A percentile compares a stretch with the other conserved stretches of the same genome.
Conservation (phyloP, 768 basidiomycete genomes). For the Tylopilus cervinicoccineus region DNA sequence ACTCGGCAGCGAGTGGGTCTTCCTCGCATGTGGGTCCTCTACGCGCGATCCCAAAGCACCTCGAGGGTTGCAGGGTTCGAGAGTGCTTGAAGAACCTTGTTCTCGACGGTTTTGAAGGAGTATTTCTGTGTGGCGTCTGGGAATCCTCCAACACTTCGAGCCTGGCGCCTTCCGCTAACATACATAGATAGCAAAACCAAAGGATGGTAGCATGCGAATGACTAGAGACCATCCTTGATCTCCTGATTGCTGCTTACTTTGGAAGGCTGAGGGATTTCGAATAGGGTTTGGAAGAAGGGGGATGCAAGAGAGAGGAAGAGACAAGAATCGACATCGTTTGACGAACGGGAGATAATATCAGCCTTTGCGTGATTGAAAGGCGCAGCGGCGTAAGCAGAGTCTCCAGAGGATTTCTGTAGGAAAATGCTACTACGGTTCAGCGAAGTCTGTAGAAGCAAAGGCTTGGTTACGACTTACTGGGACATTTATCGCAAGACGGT, state of each 20-base stretch:
- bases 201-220: slow-evolving; percentile 18
- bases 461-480: background rate
- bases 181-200: slow-evolving; percentile 27
- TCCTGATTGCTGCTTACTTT: background rate
- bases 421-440: background rate
- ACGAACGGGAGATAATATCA: slow-evolving; percentile 24
- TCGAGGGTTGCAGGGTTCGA: slow-evolving; percentile 14
- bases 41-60: slow-evolving; percentile 31
- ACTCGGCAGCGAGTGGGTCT: slow-evolving; percentile 26
- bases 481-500: background rate
- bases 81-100: slow-evolving; percentile 19
- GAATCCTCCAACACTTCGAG: slow-evolving; percentile 13
- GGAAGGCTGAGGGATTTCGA: slow-evolving; percentile 27
- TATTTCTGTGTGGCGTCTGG: slow-evolving; percentile 17
- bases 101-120: slow-evolving; percentile 14
- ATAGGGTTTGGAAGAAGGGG: slow-evolving; percentile 31
- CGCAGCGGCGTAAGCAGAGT: slow-evolving; percentile 6
- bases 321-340: slow-evolving; percentile 28
- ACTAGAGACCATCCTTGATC: slow-evolving; percentile 19
- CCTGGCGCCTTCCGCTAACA: slow-evolving; percentile 16
- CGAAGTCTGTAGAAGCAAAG: background rate
- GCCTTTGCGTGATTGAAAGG: slow-evolving; percentile 23
- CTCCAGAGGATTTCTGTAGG: background rate
- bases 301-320: slow-evolving; percentile 33
- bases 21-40: slow-evolving; percentile 21